Percentiles rank a stretch among this genome's conserved stretches.
Conservation (phyloP, 116 monocot species). For the Trichopus zeylanicus region DNA sequence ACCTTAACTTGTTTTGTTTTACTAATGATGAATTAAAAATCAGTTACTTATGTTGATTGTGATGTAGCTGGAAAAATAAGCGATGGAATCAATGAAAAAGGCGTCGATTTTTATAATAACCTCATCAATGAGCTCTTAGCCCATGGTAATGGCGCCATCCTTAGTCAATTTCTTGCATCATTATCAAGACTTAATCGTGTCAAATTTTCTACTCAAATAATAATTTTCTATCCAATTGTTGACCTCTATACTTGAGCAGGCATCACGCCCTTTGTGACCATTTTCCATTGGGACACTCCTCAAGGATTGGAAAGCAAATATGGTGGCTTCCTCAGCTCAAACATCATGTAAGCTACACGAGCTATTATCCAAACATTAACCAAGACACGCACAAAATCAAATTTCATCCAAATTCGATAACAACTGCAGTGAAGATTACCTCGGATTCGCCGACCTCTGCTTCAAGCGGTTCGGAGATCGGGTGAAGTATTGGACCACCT, state of each 20-base stretch:
- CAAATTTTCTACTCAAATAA: no score
- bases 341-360: slow-evolving; percentile 14
- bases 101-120: slow-evolving; percentile 39
- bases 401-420: neutral
- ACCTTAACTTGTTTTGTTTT: no score
- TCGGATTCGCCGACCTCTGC: slow-evolving; percentile 27
- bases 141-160: slow-evolving; percentile 31
- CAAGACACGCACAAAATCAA: neutral
- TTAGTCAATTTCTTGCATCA: no score
- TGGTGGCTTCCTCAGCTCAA: slow-evolving; percentile 32
- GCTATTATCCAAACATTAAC: no score
- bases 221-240: neutral
- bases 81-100: slow-evolving; percentile 41
- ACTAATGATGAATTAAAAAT: no score
- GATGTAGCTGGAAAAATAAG: slow-evolving; percentile 26
- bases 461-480: slow-evolving; percentile 34
- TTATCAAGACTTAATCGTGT: no score
- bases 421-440: slow-evolving; percentile 24
- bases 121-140: slow-evolving; percentile 45
- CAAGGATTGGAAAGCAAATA: slow-evolving; percentile 47
- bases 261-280: slow-evolving; percentile 37
- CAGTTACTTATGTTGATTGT: no score
- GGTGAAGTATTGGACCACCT: slow-evolving; percentile 39
- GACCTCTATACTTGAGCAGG: slow-evolving; percentile 12
- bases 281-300: slow-evolving; percentile 62